phyloP scores from a whole-genome alignment of 75 land plant species.

The Pinus taeda region DNA sequence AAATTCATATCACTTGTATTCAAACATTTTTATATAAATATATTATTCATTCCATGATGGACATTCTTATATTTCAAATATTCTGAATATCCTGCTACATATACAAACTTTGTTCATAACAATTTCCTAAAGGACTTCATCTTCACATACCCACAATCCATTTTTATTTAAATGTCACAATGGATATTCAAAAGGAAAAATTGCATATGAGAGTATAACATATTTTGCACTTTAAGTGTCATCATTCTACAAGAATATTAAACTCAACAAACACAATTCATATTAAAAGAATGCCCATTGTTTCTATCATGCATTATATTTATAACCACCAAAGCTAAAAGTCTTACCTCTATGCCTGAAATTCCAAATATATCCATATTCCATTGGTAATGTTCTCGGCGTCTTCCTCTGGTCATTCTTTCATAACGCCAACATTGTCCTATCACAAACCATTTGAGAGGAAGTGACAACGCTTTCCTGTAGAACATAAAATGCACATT shows the following conservation, averaged over 20 bases:
- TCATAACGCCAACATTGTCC: conserved; percentile 99
- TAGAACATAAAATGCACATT: not conserved
- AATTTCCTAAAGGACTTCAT: too few relatives aligned
- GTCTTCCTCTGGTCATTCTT: conserved; percentile 90
- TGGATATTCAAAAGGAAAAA: too few relatives aligned
- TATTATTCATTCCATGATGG: too few relatives aligned
- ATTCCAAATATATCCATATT: conserved; percentile 98
- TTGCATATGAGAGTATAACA: too few relatives aligned
- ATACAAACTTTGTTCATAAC: too few relatives aligned
- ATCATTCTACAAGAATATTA: not conserved
- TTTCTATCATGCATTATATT: not conserved
- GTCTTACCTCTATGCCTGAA: conserved; percentile 67
- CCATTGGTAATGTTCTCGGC: conserved; percentile 99
- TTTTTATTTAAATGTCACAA: too few relatives aligned
- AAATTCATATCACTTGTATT: too few relatives aligned
- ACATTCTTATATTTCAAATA: too few relatives aligned
- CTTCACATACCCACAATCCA: too few relatives aligned
- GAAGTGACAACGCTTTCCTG: conserved; percentile 82
- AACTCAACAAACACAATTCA: not conserved
- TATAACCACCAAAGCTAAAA: not conserved
- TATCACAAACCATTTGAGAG: conserved; percentile 92
- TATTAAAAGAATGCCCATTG: not conserved
- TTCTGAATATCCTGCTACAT: too few relatives aligned
- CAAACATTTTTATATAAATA: too few relatives aligned
- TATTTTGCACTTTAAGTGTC: not conserved